Conservation (phyloP, 208 protist species). For the Leishmania martiniquensis region DNA sequence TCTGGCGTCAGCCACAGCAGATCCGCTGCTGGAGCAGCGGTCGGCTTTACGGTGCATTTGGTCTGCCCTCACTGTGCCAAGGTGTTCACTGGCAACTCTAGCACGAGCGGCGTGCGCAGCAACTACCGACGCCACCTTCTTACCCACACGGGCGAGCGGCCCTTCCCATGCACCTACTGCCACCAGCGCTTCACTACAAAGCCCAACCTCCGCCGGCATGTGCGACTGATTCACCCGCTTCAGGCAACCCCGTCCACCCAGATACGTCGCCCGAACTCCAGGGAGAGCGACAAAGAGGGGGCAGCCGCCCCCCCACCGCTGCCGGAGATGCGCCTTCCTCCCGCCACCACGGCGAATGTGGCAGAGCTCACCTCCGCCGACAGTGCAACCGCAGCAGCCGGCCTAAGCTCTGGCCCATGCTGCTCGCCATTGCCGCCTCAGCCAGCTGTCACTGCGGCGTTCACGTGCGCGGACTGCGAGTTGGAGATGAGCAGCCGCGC, state of each 20-base stretch:
- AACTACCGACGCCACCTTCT: slow-evolving; percentile 81
- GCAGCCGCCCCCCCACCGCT: background rate
- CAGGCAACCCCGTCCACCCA: slow-evolving; percentile 21
- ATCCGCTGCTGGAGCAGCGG: background rate
- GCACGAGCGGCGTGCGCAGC: slow-evolving; percentile 65
- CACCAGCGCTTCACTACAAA: slow-evolving; percentile 63
- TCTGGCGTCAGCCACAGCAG: background rate
- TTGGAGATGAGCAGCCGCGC: slow-evolving; percentile 60
- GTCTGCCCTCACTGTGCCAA: slow-evolving; percentile 67
- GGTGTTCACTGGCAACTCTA: slow-evolving; percentile 50
- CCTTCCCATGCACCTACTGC: slow-evolving; percentile 71
- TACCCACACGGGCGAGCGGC: slow-evolving; percentile 68
- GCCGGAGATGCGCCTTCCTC: slow-evolving; percentile 11
- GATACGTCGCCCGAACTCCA: background rate
- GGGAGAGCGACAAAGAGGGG: too few species aligned
- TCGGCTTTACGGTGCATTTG: slow-evolving; percentile 22
- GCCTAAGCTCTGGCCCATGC: background rate
- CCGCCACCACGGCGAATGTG: background rate
- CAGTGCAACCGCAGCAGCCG: background rate
- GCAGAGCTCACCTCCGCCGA: background rate
- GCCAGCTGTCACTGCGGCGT: background rate
- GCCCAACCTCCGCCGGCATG: slow-evolving; percentile 59
- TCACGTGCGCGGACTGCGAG: slow-evolving; percentile 73
- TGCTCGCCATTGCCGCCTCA: background rate
- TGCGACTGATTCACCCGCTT: slow-evolving; percentile 37